Conservation (phyloP, 2,329 filamentous ascomycete genomes). For the Cercospora nicotianae region DNA sequence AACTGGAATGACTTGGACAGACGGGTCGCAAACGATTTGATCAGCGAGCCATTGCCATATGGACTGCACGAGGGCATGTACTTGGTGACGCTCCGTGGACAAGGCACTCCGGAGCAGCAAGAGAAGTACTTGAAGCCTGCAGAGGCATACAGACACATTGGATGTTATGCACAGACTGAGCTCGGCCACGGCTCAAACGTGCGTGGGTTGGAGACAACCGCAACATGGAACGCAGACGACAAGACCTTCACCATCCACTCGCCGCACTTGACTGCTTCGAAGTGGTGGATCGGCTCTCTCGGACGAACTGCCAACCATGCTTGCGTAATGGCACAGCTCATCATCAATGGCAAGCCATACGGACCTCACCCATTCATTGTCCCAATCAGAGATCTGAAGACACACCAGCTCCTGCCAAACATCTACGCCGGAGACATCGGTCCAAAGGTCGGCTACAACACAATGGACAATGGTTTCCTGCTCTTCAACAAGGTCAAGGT, state of each 20-base stretch:
- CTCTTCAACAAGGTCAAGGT: conserved; percentile 75
- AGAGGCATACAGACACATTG: conserved; percentile 69
- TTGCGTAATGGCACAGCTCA: conserved; percentile 75
- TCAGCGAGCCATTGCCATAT: conserved; percentile 73
- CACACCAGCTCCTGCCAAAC: conserved; percentile 67
- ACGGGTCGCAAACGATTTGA: conserved; percentile 63
- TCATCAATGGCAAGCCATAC: conserved; percentile 65
- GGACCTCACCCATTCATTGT: conserved; percentile 79
- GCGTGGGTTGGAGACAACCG: conserved; percentile 68
- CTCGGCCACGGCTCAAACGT: conserved; percentile 78
- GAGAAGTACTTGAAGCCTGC: conserved; percentile 70
- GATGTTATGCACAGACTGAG: conserved; percentile 80
- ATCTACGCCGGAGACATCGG: conserved; percentile 78
- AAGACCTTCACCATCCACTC: conserved; percentile 75
- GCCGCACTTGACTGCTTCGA: conserved; percentile 70
- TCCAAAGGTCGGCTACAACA: conserved; percentile 70
- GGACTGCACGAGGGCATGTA: conserved; percentile 72
- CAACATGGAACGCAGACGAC: conserved; percentile 70
- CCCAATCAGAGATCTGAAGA: conserved; percentile 69
- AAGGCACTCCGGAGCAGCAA: conserved; percentile 71
- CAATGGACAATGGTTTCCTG: conserved; percentile 74
- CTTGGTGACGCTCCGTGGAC: conserved; percentile 67
- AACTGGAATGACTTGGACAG: conserved; percentile 68
- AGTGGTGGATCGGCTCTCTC: conserved; percentile 83
- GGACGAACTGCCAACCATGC: conserved; percentile 75